A percentile compares a stretch with the other conserved stretches of the same genome.
Evolutionary conservation across 768 basidiomycete genomes (phyloP).

Genomic region (Suillus bovinus): DNA sequence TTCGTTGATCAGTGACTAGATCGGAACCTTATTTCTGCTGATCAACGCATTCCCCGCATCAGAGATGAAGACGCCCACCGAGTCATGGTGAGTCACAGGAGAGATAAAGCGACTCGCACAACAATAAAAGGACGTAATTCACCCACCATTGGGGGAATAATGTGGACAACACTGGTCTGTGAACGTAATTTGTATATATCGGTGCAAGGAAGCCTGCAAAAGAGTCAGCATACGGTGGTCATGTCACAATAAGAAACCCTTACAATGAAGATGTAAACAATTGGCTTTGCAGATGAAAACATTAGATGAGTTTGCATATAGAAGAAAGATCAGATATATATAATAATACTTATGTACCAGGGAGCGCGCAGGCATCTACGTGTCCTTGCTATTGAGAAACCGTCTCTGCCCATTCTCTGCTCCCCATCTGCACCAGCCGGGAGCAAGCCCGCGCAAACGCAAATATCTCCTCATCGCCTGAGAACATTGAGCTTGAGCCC

Average conservation of each 20-base stretch:
- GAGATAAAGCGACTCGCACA: not conserved
- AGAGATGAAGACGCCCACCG: not conserved
- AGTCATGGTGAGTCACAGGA: not conserved
- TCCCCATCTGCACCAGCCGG: slow-evolving; percentile 86
- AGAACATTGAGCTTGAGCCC: slow-evolving; percentile 87
- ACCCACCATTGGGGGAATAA: not conserved
- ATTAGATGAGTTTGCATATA: not conserved
- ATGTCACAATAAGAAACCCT: not conserved
- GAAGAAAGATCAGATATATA: not conserved
- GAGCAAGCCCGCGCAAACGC: slow-evolving; percentile 95
- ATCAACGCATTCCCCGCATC: not conserved
- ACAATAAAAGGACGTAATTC: not conserved
- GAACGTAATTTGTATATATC: not conserved
- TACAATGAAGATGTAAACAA: not conserved
- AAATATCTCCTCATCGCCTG: slow-evolving; percentile 95
- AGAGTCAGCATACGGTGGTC: not conserved
- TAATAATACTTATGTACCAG: not conserved
- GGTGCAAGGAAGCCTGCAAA: not conserved
- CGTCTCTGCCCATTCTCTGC: slow-evolving; percentile 76
- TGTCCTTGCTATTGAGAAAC: slow-evolving; percentile 14
- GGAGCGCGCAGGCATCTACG: not conserved
- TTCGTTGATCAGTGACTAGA: not conserved
- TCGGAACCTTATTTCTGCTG: not conserved
- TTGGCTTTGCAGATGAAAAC: not conserved
- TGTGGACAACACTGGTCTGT: not conserved